Evolutionary conservation across 495 filamentous ascomycete species (phyloP), one percentile per base, ranked within the genome.

Genomic region (Cenococcum geophilum): DNA sequence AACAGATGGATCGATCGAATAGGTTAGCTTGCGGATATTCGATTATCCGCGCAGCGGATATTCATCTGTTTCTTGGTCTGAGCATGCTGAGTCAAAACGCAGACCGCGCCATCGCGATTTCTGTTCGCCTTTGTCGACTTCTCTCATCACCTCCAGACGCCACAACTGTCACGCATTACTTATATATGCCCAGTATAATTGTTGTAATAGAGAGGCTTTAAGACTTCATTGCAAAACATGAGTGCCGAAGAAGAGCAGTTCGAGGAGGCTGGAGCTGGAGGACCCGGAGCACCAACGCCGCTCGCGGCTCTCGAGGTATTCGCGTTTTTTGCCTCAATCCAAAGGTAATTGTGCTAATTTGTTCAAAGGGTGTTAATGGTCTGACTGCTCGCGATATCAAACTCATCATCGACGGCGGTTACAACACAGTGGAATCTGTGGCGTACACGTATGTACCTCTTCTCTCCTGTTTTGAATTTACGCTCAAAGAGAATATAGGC

Each of bases 331-430:
- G 4, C 18, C 22, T 8, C 23, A n/a, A 20, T 22, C 42, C 32
- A 34, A 14, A 4, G 1, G 32, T 45, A n/a, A 9, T 37, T 48
- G 22, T 21, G 47, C 62, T 52, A 54, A n/a, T 22, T 58, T 3
- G 18, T 27, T 14, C 22, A 22, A n/a, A 93, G 87, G 87, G 89
- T 40, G 73, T 90, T 68, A 84, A 86, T 47, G 93, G 95, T 3
- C 77, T 98, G 61, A 95, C 89, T n/a, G 89, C 89, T 32, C 83
- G 93, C 58, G 93, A 98, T 72, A 95, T 97, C 67, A 92, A 97
- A 70, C 77, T 95, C 43, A 82, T 97, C 34, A 76, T 95, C 34
- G 93, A 97, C 72, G 92, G 88, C 27, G 93, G 93, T 1, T 98
- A 84, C 69, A 86, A 96, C 71, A 98, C 93, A 4, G 90, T 98